A percentile compares a stretch with the other conserved stretches of the same genome.
These are phyloP conservation scores for Drosera capensis DNA, from an alignment of 148 eudicot genomes.

Conservation along the genomic window DNA sequence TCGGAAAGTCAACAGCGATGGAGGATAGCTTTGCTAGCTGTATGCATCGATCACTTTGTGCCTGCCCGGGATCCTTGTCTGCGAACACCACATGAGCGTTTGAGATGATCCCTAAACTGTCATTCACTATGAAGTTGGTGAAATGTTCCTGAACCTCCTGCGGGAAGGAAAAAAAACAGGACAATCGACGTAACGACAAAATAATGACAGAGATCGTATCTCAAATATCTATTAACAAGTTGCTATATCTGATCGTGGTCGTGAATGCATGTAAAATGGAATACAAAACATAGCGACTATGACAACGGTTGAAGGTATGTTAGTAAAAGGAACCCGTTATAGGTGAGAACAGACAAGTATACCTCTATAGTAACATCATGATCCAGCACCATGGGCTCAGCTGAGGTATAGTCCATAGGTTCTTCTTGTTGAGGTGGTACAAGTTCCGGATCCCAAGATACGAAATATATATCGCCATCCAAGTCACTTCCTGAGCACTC, in stretches of 20 bases:
- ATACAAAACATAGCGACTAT: background rate
- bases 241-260: no score
- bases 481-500: slow-evolving; percentile 98
- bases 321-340: background rate
- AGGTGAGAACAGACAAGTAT: slow-evolving; percentile 2
- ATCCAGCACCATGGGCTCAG: slow-evolving; percentile 24
- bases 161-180: background rate
- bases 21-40: no score
- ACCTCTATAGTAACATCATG: slow-evolving; percentile 73
- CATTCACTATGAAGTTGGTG: slow-evolving; percentile 37
- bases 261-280: no score
- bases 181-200: background rate
- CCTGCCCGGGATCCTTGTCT: no score
- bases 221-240: background rate
- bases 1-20: no score
- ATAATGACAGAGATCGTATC: background rate
- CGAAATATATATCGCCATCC: slow-evolving; percentile 87
- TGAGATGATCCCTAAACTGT: slow-evolving; percentile 61
- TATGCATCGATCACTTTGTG: no score
- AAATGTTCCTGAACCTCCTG: slow-evolving; percentile 68
- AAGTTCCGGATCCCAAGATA: slow-evolving; percentile 74
- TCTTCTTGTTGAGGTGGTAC: slow-evolving; percentile 39
- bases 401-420: slow-evolving; percentile 66
- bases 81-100: slow-evolving; percentile 72
- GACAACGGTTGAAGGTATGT: background rate